Percentiles rank a stretch among this genome's conserved stretches.
Conservation (phyloP, 73 alveolate species). For the Uronychia binucleata region DNA sequence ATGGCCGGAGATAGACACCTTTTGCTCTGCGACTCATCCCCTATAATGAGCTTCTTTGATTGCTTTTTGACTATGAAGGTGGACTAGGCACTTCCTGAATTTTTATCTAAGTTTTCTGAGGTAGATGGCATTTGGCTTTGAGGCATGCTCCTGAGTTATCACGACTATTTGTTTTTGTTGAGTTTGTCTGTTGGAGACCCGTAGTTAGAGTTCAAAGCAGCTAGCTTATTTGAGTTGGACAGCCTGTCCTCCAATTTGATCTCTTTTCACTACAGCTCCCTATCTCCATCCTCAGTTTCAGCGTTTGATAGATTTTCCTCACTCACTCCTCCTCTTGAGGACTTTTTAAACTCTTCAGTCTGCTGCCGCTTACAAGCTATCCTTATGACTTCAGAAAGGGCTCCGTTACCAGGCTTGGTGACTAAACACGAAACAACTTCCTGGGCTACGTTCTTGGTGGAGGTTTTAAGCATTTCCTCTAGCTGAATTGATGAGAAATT, state of each 20-base stretch:
- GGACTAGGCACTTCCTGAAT: neutral
- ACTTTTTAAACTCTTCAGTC: neutral
- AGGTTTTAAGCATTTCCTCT: conserved; percentile 52
- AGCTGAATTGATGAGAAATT: conserved; percentile 38
- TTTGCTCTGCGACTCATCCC: neutral
- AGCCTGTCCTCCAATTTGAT: too few species aligned
- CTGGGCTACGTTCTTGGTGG: conserved; percentile 53
- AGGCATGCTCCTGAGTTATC: neutral
- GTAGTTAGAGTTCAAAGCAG: neutral
- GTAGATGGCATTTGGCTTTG: neutral
- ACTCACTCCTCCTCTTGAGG: neutral
- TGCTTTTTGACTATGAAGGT: neutral
- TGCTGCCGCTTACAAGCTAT: neutral
- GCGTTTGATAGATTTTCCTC: neutral
- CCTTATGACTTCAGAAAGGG: neutral
- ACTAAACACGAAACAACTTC: conserved; percentile 58
- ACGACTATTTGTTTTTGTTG: neutral
- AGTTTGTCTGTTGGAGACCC: neutral
- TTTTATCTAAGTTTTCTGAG: too few species aligned
- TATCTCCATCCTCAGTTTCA: neutral
- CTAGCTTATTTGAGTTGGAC: too few species aligned
- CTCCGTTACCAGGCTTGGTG: conserved; percentile 10
- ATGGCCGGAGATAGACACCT: neutral
- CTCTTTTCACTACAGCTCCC: too few species aligned
- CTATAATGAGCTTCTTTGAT: neutral